These are phyloP conservation scores for Paradendryphiella salina DNA, from an alignment of 2,329 filamentous ascomycete genomes.

Conservation along the genomic window DNA sequence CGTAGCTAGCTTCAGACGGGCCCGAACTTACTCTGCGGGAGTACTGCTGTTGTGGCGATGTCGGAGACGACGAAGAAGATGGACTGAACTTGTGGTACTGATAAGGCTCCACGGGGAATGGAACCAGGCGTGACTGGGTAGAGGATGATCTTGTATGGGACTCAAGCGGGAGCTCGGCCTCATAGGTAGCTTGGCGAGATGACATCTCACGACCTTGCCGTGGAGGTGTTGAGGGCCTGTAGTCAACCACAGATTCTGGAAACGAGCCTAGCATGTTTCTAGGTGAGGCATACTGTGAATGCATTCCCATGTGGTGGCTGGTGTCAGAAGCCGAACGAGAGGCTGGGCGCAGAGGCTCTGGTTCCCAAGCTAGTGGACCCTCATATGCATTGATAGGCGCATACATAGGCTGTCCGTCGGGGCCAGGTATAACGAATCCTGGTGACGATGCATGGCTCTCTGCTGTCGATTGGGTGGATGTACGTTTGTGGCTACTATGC, in stretches of 20 bases:
- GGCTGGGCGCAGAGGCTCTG: conserved; percentile 46
- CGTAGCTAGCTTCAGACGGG: conserved; percentile 30
- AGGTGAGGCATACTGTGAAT: conserved; percentile 38
- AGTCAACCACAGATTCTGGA: conserved; percentile 42
- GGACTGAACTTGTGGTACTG: conserved; percentile 41
- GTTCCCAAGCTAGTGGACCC: conserved; percentile 42
- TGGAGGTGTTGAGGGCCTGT: conserved; percentile 28
- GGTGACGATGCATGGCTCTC: conserved; percentile 44
- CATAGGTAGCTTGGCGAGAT: conserved; percentile 20
- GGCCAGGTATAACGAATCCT: conserved; percentile 54
- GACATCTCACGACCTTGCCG: conserved; percentile 23
- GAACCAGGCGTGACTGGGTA: conserved; percentile 30
- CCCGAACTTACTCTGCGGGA: conserved; percentile 34
- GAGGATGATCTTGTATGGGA: conserved; percentile 28
- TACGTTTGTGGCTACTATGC: conserved; percentile 36
- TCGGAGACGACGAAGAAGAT: conserved; percentile 26
- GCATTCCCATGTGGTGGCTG: conserved; percentile 23
- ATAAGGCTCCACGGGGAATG: conserved; percentile 40
- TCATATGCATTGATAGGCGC: conserved; percentile 50
- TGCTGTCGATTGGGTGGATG: conserved; percentile 28
- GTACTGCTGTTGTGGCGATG: conserved; percentile 35
- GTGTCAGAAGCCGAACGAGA: conserved; percentile 49
- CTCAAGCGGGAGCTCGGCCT: conserved; percentile 18
- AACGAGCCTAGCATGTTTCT: conserved; percentile 46
- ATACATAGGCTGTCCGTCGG: conserved; percentile 54